Evolutionary conservation across 805 yeast species (phyloP).

Genomic region (Ogataea angusta): DNA sequence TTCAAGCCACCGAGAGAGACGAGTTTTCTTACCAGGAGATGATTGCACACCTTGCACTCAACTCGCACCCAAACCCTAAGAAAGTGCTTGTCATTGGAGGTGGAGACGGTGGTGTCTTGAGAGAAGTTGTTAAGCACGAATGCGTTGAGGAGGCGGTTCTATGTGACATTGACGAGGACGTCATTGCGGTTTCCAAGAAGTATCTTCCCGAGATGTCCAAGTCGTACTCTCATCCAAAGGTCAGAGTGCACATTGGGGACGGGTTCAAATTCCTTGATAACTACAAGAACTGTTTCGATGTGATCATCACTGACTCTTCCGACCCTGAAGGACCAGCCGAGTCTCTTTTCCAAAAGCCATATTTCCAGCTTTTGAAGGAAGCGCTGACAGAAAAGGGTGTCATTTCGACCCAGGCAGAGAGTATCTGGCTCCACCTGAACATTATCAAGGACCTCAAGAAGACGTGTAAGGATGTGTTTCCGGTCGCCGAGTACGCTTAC

Average conservation of each 20-base stretch:
- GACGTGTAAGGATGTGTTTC: conserved; percentile 83
- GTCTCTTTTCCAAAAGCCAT: conserved; percentile 85
- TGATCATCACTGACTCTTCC: conserved; percentile 93
- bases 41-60: conserved; percentile 91
- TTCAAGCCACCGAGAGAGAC: conserved; percentile 95
- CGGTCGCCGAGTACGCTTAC: conserved; percentile 86
- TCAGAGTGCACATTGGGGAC: conserved; percentile 87
- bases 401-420: conserved; percentile 91
- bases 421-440: conserved; percentile 87
- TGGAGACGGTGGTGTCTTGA: conserved; percentile 97
- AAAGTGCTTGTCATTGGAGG: conserved; percentile 95
- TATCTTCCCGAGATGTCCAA: conserved; percentile 85
- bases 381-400: conserved; percentile 95
- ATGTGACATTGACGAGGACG: conserved; percentile 95
- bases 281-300: conserved; percentile 83
- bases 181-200: conserved; percentile 79
- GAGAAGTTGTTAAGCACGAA: conserved; percentile 90
- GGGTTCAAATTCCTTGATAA: conserved; percentile 94
- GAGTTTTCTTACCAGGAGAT: conserved; percentile 98
- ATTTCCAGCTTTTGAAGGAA: conserved; percentile 75
- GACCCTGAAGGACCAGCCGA: conserved; percentile 99
- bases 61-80: conserved; percentile 93
- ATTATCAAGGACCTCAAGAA: conserved; percentile 78
- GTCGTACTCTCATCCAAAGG: conserved; percentile 84
- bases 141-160: conserved; percentile 83